Evolutionary conservation across 1,284 basidiomycete species (phyloP).

Genomic region (Erythrobasidium hasegawianum): DNA sequence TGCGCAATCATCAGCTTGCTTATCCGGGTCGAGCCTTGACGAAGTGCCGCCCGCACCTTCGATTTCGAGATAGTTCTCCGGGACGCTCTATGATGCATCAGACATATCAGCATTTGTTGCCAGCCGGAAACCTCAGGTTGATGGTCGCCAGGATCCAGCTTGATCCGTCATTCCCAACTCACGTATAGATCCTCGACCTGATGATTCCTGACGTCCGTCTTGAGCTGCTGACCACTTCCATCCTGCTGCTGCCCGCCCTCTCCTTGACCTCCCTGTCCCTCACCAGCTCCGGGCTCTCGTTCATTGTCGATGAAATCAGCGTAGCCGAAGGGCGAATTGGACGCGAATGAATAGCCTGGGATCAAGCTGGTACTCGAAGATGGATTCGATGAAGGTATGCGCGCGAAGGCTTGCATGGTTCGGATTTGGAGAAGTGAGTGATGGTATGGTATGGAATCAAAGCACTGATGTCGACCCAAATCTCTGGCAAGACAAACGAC

Average conservation of each 20-base stretch:
- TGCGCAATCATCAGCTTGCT: not conserved
- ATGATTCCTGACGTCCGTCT: conserved; percentile 18
- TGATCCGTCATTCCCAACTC: not conserved
- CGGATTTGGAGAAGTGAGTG: not conserved
- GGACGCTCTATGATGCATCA: conserved; percentile 42
- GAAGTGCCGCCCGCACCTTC: conserved; percentile 53
- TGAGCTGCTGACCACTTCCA: conserved; percentile 1
- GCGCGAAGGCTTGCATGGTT: conserved; percentile 32
- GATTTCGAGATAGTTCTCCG: conserved; percentile 95
- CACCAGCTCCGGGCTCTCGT: conserved; percentile 10
- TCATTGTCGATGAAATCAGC: conserved; percentile 25
- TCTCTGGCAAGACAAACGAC: too few species aligned
- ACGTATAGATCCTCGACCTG: conserved; percentile 28
- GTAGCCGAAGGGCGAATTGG: conserved; percentile 23
- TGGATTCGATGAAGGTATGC: conserved; percentile 17
- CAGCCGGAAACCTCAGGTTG: too few species aligned
- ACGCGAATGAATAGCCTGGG: conserved; percentile 30
- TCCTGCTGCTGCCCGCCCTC: conserved; percentile 5
- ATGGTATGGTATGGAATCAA: not conserved
- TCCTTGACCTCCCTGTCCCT: conserved; percentile 1
- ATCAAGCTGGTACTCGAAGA: conserved; percentile 10
- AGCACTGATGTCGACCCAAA: too few species aligned
- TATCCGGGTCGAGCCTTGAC: not conserved
- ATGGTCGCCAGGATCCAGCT: too few species aligned
- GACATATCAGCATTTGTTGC: too few species aligned